These are phyloP conservation scores for Geranium brycei DNA, from an alignment of 345 rosid species.

Conservation along the genomic window DNA sequence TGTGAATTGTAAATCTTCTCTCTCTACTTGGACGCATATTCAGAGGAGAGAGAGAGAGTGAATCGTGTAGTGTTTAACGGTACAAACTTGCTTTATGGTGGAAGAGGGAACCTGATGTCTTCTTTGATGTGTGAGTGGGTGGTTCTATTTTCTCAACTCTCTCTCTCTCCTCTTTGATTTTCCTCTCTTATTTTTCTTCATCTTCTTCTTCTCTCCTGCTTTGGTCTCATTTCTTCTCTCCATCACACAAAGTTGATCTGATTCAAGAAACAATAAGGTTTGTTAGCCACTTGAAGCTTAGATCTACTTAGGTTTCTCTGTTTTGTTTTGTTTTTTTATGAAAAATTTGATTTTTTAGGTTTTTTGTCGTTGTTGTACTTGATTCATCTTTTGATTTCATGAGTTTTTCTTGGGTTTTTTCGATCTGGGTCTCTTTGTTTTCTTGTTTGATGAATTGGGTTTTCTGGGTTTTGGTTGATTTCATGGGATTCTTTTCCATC, in stretches of 20 bases:
- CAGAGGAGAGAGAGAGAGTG: not conserved
- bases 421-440: not conserved
- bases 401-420: not conserved
- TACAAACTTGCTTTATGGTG: not conserved
- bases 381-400: no score
- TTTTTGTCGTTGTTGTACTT: no score
- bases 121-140: not conserved
- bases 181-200: not conserved
- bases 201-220: not conserved
- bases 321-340: no score
- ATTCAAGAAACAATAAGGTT: constrained; percentile 16
- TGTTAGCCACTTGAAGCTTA: not conserved
- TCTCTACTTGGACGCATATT: not conserved
- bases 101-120: not conserved
- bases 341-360: no score
- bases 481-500: no score
- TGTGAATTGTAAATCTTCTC: not conserved
- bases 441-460: not conserved
- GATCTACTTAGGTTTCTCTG: not conserved
- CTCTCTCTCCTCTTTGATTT: not conserved
- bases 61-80: not conserved
- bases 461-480: not conserved
- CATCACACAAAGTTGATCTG: no score
- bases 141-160: not conserved
- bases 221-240: no score